A percentile compares a stretch with the other conserved stretches of the same genome.
phyloP scores from a whole-genome alignment of 805 yeast species.

The Lipomyces lipofer region DNA sequence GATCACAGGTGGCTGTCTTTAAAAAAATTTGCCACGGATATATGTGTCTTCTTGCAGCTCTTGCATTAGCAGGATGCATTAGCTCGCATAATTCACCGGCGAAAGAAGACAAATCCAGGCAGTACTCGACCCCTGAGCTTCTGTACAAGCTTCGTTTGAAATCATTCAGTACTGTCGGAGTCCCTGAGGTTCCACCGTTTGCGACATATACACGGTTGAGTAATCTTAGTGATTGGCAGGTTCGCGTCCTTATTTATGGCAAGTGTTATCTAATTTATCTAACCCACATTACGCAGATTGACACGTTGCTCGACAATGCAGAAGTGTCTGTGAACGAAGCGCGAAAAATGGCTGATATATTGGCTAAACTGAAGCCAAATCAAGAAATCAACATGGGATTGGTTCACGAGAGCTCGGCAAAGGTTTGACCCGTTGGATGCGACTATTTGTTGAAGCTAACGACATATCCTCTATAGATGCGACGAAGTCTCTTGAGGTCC shows the following conservation, averaged over 20 bases:
- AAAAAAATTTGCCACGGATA: conserved; percentile 15
- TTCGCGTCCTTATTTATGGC: background rate
- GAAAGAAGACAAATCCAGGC: background rate
- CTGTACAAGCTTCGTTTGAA: conserved; percentile 67
- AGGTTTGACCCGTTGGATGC: background rate
- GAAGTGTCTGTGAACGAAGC: background rate
- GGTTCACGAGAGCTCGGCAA: background rate
- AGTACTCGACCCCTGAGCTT: conserved; percentile 35
- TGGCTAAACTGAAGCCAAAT: background rate
- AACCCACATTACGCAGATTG: too few relatives aligned
- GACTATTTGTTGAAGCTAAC: background rate
- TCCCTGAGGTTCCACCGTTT: conserved; percentile 64
- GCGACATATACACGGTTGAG: conserved; percentile 37
- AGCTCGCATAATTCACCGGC: background rate
- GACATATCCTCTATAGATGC: background rate
- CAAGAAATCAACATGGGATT: conserved; percentile 7
- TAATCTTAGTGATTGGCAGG: conserved; percentile 8
- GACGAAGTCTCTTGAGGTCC: conserved; percentile 7
- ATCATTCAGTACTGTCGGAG: conserved; percentile 76
- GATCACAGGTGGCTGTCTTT: conserved; percentile 3
- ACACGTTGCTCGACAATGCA: conserved; percentile 12
- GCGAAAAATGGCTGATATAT: conserved; percentile 4
- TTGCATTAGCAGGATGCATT: conserved; percentile 10
- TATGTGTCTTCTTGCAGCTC: conserved; percentile 19
- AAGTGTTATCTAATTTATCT: too few relatives aligned